Evolutionary conservation across 768 basidiomycete genomes (phyloP), one percentile per base, ranked within the genome.

Genomic region (Pleurotus tuber-regium): DNA sequence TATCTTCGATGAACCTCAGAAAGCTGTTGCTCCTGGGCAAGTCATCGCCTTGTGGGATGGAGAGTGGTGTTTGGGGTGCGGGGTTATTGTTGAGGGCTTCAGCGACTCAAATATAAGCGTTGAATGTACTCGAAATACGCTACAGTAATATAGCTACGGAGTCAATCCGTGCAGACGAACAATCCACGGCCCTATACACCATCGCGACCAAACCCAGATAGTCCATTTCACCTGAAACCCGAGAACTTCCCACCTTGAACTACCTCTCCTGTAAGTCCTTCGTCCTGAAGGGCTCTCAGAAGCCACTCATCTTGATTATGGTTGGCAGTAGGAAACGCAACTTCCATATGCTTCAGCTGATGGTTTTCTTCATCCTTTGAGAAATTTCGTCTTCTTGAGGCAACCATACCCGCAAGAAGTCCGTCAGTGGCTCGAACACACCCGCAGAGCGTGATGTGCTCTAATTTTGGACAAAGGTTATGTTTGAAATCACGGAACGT

Each of bases 61-160:
- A 2, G 76, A 83, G 39, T 87, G 86, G 84, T 94, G 92, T 66
- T 72, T 96, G 25, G 94, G 94, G 2, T 88, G 87, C 61, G 94
- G 92, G 26, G 67, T 77, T 4, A 93, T 97, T 43, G 55, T 62
- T 2, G 56, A 47, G 24, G 52, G 39, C 55, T 21, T 58, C 61
- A 36, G 55, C 30, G 11, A 19, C 6, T 12, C 28, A 33, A n/a
- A n/a, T 14, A n/a, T 16, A 38, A 4, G 11, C 4, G n/a, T 38
- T 14, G 35, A 38, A 16, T 38, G 4, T 38, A 38, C 14, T 10
- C 35, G 21, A 38, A 19, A 38, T n/a, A n/a, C n/a, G n/a, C n/a
- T n/a, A n/a, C n/a, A n/a, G n/a, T n/a, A n/a, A n/a, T n/a, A n/a
- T n/a, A n/a, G n/a, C n/a, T n/a, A n/a, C n/a, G n/a, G n/a, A n/a